Conservation (phyloP, 2,329 filamentous ascomycete species). For the Verticillium nubilum region DNA sequence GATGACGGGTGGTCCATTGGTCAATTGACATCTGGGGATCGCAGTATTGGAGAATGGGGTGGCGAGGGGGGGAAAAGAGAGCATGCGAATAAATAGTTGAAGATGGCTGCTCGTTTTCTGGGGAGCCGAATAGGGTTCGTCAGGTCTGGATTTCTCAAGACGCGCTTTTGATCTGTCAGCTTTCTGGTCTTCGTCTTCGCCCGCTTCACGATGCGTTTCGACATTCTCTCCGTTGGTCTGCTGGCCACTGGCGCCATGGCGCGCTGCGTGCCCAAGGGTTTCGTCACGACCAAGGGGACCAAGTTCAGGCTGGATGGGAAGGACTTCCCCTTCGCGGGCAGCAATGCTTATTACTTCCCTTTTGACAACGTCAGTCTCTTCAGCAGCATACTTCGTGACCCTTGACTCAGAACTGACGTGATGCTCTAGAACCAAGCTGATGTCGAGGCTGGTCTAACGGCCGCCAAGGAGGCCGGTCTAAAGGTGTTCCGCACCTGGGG, state of each 20-base stretch:
- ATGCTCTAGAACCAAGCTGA: slow-evolving; percentile 37
- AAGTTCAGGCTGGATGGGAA: slow-evolving; percentile 49
- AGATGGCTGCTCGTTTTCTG: not conserved
- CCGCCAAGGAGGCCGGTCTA: slow-evolving; percentile 40
- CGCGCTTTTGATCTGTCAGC: not conserved
- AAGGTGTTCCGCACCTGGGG: slow-evolving; percentile 53
- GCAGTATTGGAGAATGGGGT: not conserved
- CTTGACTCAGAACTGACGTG: not conserved
- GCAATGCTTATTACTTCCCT: slow-evolving; percentile 52
- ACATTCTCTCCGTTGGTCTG: slow-evolving; percentile 10
- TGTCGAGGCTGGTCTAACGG: slow-evolving; percentile 37
- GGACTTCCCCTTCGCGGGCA: slow-evolving; percentile 51
- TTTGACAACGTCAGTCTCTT: slow-evolving; percentile 39
- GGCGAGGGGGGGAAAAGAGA: not conserved
- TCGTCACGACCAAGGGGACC: slow-evolving; percentile 42
- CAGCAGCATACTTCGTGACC: too few species aligned
- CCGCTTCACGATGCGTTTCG: slow-evolving; percentile 1
- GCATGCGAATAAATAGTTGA: not conserved
- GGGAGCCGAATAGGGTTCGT: not conserved
- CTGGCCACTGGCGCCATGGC: slow-evolving; percentile 8
- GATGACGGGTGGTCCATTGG: not conserved
- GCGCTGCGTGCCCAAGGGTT: slow-evolving; percentile 24
- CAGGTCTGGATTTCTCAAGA: not conserved
- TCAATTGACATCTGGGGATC: not conserved
- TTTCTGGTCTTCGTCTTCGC: too few species aligned